Evolutionary conservation across 2,329 filamentous ascomycete species (phyloP).

Genomic region (Aureobasidium vineae): DNA sequence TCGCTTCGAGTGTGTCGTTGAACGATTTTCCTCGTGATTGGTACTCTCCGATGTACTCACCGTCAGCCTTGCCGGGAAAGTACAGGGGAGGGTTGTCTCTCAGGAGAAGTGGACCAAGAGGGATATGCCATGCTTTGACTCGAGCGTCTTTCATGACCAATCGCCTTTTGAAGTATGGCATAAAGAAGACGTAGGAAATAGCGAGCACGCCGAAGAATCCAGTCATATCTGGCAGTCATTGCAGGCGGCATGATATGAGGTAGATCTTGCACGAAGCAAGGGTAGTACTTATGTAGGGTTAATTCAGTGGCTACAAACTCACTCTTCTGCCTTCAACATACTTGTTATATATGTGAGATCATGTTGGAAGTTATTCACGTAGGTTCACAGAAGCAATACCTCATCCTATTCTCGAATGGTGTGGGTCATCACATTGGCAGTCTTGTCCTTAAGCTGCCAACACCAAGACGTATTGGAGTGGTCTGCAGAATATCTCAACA

Average conservation of each 20-base stretch:
- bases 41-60: conserved; percentile 34
- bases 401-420: not conserved
- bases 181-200: conserved; percentile 46
- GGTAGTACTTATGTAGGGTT: too few species aligned
- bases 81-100: not conserved
- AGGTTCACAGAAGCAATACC: not conserved
- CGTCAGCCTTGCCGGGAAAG: conserved; percentile 55
- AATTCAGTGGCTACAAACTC: not conserved
- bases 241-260: not conserved
- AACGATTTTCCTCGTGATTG: not conserved
- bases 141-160: conserved; percentile 38
- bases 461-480: not conserved
- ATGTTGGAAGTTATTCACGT: not conserved
- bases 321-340: not conserved
- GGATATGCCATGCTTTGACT: conserved; percentile 37
- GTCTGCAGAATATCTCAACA: not conserved
- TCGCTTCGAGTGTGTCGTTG: not conserved
- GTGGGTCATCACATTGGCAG: not conserved
- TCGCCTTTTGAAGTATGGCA: conserved; percentile 37
- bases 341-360: not conserved
- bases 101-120: conserved; percentile 40
- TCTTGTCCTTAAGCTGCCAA: not conserved
- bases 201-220: conserved; percentile 35
- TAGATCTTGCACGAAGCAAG: not conserved
- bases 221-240: not conserved